phyloP scores from a whole-genome alignment of 169 alveolate genomes.

The Plasmodium vinckei region DNA sequence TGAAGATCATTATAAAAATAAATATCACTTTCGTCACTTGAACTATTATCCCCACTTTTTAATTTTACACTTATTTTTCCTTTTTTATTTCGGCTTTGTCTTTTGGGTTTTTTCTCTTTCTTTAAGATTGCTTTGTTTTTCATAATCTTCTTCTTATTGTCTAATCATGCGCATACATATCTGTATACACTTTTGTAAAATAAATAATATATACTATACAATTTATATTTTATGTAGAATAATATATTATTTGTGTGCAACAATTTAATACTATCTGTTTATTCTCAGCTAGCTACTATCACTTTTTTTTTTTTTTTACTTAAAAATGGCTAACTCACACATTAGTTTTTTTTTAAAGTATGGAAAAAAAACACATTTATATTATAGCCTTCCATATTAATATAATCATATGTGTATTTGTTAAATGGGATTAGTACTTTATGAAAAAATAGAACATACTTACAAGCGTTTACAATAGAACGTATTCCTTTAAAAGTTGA shows the following conservation, averaged over 20 bases:
- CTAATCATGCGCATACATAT: neutral
- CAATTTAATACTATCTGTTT: too few species aligned
- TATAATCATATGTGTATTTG: too few species aligned
- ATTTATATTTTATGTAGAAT: neutral
- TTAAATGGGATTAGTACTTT: too few species aligned
- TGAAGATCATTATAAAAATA: conserved; percentile 72
- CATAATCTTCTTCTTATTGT: conserved; percentile 2
- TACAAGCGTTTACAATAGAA: too few species aligned
- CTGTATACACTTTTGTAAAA: neutral
- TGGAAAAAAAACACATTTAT: too few species aligned
- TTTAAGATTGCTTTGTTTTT: conserved; percentile 8
- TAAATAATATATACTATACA: neutral
- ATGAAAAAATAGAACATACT: too few species aligned
- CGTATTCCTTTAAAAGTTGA: neutral
- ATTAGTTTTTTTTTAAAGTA: too few species aligned
- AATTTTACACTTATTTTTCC: conserved; percentile 1
- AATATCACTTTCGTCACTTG: conserved; percentile 66
- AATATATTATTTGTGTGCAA: too few species aligned
- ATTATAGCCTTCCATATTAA: too few species aligned
- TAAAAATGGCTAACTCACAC: too few species aligned
- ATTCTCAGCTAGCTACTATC: too few species aligned
- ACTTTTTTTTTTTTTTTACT: too few species aligned
- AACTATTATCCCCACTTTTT: neutral
- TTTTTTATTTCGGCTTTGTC: conserved; percentile 2
- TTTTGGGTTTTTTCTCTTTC: conserved; percentile 8